Evolutionary conservation across 1,284 basidiomycete species (phyloP).

Genomic region (Flammula alnicola): DNA sequence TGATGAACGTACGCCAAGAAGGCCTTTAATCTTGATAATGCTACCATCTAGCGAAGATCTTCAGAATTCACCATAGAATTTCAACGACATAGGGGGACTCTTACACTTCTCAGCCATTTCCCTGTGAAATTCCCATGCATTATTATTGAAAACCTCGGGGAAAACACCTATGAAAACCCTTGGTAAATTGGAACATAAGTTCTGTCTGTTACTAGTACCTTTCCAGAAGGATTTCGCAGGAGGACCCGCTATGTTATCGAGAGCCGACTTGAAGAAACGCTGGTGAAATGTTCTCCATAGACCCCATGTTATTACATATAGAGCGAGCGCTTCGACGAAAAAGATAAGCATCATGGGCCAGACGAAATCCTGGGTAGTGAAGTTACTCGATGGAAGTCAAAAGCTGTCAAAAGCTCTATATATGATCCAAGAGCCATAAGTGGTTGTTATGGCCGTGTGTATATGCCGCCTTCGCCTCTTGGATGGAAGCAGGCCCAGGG

Average conservation of each 20-base stretch:
- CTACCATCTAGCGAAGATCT: slow-evolving; percentile 26
- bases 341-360: no score
- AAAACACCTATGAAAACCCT: slow-evolving; percentile 26
- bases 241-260: slow-evolving; percentile 12
- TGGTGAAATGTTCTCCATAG: neutral
- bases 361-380: no score
- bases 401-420: no score
- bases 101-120: slow-evolving; percentile 28
- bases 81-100: neutral
- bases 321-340: no score
- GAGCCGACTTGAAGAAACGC: slow-evolving; percentile 2
- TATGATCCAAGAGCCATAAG: no score
- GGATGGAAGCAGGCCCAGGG: no score
- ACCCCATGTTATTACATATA: no score
- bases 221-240: slow-evolving; percentile 5
- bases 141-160: slow-evolving; percentile 22
- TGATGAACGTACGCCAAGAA: slow-evolving; percentile 27
- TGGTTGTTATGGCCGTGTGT: no score
- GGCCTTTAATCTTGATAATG: slow-evolving; percentile 26
- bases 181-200: no score
- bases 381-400: no score
- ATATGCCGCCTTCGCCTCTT: no score
- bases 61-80: neutral
- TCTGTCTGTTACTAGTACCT: slow-evolving; percentile 20
- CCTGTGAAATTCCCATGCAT: slow-evolving; percentile 33